These are phyloP conservation scores for Chrysanthemum makinoi DNA, from an alignment of 129 eudicot genomes.

Conservation along the genomic window DNA sequence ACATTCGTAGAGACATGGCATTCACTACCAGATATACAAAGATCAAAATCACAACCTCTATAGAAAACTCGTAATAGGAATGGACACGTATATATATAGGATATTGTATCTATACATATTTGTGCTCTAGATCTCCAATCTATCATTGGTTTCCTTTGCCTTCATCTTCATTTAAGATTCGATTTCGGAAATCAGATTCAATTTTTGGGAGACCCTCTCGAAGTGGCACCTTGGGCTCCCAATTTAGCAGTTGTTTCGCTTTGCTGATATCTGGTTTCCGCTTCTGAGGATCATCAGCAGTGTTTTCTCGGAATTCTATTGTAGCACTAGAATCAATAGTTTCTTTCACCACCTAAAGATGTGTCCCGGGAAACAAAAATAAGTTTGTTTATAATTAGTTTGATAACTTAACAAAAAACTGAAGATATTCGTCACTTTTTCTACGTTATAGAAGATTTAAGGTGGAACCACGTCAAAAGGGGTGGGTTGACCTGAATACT, in stretches of 20 bases:
- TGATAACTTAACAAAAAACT: not conserved
- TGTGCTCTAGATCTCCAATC: not conserved
- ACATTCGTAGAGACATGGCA: not conserved
- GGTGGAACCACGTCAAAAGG: not conserved
- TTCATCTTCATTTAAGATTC: constrained; percentile 75
- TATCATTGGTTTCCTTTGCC: constrained; percentile 55
- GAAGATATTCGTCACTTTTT: not conserved
- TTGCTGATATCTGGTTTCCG: constrained; percentile 79
- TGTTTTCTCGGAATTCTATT: constrained; percentile 62
- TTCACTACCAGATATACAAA: not conserved
- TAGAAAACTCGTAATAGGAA: not conserved
- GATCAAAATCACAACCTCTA: not conserved
- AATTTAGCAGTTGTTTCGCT: constrained; percentile 68
- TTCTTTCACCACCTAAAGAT: constrained; percentile 68
- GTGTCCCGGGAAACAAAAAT: not conserved
- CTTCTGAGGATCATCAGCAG: constrained; percentile 86
- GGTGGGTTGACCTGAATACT: not conserved
- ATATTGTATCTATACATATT: constrained; percentile 36
- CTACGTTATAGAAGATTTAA: not conserved
- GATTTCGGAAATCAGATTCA: constrained; percentile 68
- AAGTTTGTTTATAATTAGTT: not conserved
- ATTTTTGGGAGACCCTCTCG: constrained; percentile 73
- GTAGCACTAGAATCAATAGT: constrained; percentile 65
- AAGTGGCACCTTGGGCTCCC: constrained; percentile 74
- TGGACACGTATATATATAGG: constrained; percentile 12